Evolutionary conservation across 2,329 filamentous ascomycete genomes (phyloP).

Genomic region (Berkeleyomyces rouxiae): DNA sequence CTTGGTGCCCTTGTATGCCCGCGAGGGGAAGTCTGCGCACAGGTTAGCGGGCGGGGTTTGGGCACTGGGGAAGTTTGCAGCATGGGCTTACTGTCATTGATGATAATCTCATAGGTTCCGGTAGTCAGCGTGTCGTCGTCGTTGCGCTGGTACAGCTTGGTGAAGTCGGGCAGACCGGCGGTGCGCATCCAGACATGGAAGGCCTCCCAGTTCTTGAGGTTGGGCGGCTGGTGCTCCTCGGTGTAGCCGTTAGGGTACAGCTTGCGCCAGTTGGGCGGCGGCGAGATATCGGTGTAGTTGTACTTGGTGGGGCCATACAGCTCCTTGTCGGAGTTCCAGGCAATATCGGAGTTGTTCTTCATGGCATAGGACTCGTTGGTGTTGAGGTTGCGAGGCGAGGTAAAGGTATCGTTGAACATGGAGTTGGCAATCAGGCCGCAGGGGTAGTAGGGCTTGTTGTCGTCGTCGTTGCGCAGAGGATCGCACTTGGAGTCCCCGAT

Average conservation of each 20-base stretch:
- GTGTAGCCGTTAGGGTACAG: conserved; percentile 59
- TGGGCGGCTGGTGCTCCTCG: conserved; percentile 44
- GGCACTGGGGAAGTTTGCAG: background rate
- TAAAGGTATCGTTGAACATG: conserved; percentile 86
- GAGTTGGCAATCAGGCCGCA: conserved; percentile 96
- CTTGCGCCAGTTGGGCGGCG: conserved; percentile 71
- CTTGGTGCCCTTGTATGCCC: conserved; percentile 69
- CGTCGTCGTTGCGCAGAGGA: conserved; percentile 43
- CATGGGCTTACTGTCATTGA: conserved; percentile 54
- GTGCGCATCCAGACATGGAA: conserved; percentile 99
- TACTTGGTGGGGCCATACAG: conserved; percentile 61
- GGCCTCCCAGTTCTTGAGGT: conserved; percentile 59
- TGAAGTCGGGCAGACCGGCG: conserved; percentile 82
- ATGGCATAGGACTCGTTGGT: conserved; percentile 48
- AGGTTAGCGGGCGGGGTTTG: background rate
- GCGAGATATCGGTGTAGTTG: conserved; percentile 46
- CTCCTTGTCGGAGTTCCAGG: conserved; percentile 69
- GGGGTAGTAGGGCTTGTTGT: conserved; percentile 64
- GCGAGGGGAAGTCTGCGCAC: conserved; percentile 58
- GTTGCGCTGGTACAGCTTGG: conserved; percentile 79
- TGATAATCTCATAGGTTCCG: conserved; percentile 61
- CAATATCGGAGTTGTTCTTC: conserved; percentile 57
- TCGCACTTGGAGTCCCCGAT: conserved; percentile 58
- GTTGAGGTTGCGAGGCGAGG: conserved; percentile 44
- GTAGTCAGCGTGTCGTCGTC: conserved; percentile 47